Conservation (phyloP, 345 rosid genomes). For the Litchi chinensis region DNA sequence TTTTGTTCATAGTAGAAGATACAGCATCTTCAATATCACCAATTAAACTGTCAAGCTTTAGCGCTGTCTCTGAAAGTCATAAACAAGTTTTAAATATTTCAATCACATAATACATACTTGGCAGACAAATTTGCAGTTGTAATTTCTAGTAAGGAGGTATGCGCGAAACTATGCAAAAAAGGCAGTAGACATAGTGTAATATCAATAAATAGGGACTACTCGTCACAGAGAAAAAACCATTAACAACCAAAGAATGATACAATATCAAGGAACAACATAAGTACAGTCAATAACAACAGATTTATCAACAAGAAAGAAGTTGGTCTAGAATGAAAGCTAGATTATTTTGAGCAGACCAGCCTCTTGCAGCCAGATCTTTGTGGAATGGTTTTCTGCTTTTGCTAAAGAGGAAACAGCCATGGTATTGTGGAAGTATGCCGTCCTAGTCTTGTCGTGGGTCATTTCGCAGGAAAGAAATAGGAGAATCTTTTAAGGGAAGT, state of each 20-base stretch:
- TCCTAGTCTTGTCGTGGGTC: no score
- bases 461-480: no score
- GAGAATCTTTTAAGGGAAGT: no score
- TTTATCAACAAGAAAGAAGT: neutral
- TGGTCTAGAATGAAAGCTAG: no score
- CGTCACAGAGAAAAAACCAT: neutral
- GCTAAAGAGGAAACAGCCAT: no score
- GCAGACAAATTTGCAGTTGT: neutral
- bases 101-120: neutral
- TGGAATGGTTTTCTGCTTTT: no score
- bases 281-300: neutral
- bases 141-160: neutral
- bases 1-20: slow-evolving; percentile 66
- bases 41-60: slow-evolving; percentile 76
- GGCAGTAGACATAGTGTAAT: neutral
- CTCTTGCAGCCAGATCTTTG: no score
- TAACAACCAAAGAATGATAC: neutral
- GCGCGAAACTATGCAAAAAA: neutral
- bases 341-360: no score
- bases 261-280: neutral
- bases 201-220: neutral
- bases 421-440: no score
- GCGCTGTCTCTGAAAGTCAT: slow-evolving; percentile 73
- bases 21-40: slow-evolving; percentile 96
- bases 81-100: slow-evolving; percentile 16